Evolutionary conservation across 345 rosid genomes (phyloP).

Genomic region (Geranium rotundifolium): DNA sequence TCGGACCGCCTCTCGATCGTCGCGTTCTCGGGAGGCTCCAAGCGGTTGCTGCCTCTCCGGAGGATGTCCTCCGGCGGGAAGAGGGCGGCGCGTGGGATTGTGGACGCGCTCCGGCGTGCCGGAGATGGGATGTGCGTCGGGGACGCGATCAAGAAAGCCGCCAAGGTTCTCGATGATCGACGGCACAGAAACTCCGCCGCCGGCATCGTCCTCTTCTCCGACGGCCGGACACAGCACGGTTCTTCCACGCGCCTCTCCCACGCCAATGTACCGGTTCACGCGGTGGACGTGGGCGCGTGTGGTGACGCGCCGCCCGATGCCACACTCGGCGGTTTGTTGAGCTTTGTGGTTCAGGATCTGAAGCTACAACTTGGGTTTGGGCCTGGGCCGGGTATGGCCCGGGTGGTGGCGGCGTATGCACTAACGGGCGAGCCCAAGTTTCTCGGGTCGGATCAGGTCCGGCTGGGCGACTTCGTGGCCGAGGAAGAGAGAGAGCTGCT

Average conservation of each 20-base stretch:
- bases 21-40: constrained; percentile 60
- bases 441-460: constrained; percentile 39
- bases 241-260: no score
- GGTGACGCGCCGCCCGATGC: constrained; percentile 17
- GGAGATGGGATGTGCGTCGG: constrained; percentile 47
- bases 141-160: constrained; percentile 88
- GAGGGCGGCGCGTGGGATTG: constrained; percentile 47
- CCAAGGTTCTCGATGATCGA: constrained; percentile 77
- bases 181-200: constrained; percentile 58
- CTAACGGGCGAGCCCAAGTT: constrained; percentile 33
- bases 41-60: constrained; percentile 52
- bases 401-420: constrained; percentile 50
- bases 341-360: constrained; percentile 54
- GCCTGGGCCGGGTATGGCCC: constrained; percentile 54
- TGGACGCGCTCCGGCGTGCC: constrained; percentile 45
- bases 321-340: constrained; percentile 23
- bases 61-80: constrained; percentile 67
- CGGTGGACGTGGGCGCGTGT: constrained; percentile 27
- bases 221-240: constrained; percentile 45
- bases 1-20: constrained; percentile 72
- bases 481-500: constrained; percentile 67
- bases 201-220: constrained; percentile 42
- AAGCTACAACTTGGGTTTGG: constrained; percentile 47
- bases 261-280: constrained; percentile 54
- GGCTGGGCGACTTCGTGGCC: constrained; percentile 56